These are phyloP conservation scores for Trichophyton equinum DNA, from an alignment of 2,329 filamentous ascomycete genomes.

Conservation along the genomic window DNA sequence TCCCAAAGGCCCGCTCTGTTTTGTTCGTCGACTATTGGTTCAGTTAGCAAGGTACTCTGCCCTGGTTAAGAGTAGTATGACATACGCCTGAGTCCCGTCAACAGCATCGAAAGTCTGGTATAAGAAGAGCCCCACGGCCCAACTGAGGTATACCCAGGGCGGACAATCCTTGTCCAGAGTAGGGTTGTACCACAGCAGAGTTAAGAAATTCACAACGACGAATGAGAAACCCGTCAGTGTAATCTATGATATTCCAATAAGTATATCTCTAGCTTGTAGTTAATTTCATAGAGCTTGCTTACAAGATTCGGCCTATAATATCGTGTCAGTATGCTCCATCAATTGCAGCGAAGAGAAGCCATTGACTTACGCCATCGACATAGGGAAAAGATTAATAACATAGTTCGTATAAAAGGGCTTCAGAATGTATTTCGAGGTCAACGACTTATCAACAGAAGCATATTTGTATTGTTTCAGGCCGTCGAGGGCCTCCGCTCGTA, in stretches of 20 bases:
- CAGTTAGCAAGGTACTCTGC: constrained; percentile 6
- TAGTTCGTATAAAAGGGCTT: constrained; percentile 96
- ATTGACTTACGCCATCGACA: constrained; percentile 68
- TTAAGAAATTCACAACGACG: constrained; percentile 77
- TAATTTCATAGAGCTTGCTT: constrained; percentile 7
- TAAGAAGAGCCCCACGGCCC: constrained; percentile 77
- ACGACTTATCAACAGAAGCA: constrained; percentile 76
- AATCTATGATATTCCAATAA: constrained; percentile 48
- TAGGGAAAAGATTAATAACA: constrained; percentile 87
- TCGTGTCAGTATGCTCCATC: not conserved
- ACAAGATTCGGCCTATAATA: constrained; percentile 43
- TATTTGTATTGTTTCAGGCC: constrained; percentile 94
- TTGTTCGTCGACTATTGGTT: constrained; percentile 58
- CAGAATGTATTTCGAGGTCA: constrained; percentile 81
- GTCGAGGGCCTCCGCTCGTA: constrained; percentile 77
- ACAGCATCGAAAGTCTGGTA: constrained; percentile 99
- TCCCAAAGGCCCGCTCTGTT: constrained; percentile 82
- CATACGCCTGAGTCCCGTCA: constrained; percentile 83
- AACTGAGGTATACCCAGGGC: constrained; percentile 85
- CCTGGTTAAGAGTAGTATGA: constrained; percentile 15
- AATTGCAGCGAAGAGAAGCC: not conserved
- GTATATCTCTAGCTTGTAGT: not conserved
- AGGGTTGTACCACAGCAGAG: constrained; percentile 92
- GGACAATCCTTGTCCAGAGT: constrained; percentile 87
- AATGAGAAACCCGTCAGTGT: constrained; percentile 85